Base-by-base conservation (phyloP, 208 protist genomes). In the Leishmania gerbilli region DNA sequence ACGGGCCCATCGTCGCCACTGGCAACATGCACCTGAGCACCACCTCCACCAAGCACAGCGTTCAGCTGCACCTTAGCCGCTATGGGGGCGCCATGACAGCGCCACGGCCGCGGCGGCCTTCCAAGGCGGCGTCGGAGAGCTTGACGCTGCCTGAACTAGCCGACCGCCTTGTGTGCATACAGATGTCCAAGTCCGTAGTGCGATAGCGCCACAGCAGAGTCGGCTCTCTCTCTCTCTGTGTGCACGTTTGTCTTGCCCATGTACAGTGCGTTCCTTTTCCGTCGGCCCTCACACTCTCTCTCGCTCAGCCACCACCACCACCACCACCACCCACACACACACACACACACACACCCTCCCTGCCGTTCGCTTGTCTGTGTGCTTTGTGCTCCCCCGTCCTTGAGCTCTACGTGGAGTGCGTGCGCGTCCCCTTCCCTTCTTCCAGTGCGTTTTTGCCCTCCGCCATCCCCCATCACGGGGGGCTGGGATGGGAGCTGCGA, bases 21-120 rank as follows among this genome's bases (percentile, higher is more conserved):
- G 94, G 94, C 60, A 89, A 89, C 56, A 77, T 72, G 74, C 91
- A 96, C 87, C 87, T 97, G 80, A 82, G 79, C 37, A 85, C 79
- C 53, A 34, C 19, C 40, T 89, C 88, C n/a, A 92, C 84, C 11
- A 92, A 92, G 86, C 64, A 79, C 6, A 87, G 91, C 45, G 91
- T 94, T 53, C 77, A 79, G 69, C 74, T 76, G 71, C 91, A 95
- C 77, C 87, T 97, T 6, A 24, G 45, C 47, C 55, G 21, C 19
- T 91, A 91, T 77, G 84, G 84, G 8, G 88, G 88, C 8, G 51
- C 72, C n/a, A 89, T 93, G 77, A 84, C 87, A 58, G 78, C 84
- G 42, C 87, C 87, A 21, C 69, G 80, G n/a, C 58, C 42, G 45
- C 47, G 19, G 56, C 76, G 34, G 2, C 40, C 47, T 17, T 71